Evolutionary conservation across 768 basidiomycete genomes (phyloP).

Genomic region (Solioccasus polychromus): DNA sequence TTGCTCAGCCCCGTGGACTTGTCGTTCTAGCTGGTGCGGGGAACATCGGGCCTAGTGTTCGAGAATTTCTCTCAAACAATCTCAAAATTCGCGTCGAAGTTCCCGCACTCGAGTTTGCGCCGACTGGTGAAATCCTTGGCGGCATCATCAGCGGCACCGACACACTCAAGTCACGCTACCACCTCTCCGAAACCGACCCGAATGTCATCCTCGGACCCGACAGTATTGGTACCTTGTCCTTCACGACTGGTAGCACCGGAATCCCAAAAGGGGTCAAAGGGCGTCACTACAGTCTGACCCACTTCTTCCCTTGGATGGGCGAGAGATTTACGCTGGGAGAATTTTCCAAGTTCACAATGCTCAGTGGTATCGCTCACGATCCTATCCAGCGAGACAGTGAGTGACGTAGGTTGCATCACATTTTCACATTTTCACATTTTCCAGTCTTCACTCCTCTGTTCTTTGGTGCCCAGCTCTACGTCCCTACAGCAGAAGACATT

Average conservation of each 20-base stretch:
- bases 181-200: constrained; percentile 68
- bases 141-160: constrained; percentile 54
- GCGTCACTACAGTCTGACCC: constrained; percentile 92
- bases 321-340: constrained; percentile 73
- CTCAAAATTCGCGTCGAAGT: constrained; percentile 88
- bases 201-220: constrained; percentile 90
- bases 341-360: constrained; percentile 91
- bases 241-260: constrained; percentile 96
- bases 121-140: constrained; percentile 62
- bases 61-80: constrained; percentile 75
- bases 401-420: constrained; percentile 32
- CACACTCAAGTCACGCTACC: constrained; percentile 52
- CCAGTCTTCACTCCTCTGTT: constrained; percentile 98
- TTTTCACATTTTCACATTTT: neutral
- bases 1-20: constrained; percentile 88
- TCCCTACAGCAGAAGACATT: constrained; percentile 96
- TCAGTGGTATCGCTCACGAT: constrained; percentile 98
- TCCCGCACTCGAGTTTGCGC: constrained; percentile 76
- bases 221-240: constrained; percentile 89
- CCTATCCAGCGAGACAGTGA: constrained; percentile 98
- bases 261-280: constrained; percentile 98
- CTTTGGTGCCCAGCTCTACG: constrained; percentile 92
- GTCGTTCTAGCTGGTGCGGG: constrained; percentile 92
- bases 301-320: constrained; percentile 99
- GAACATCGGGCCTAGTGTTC: constrained; percentile 70